phyloP scores from a whole-genome alignment of 2,329 filamentous ascomycete genomes.

The Diaporthe ampelina region DNA sequence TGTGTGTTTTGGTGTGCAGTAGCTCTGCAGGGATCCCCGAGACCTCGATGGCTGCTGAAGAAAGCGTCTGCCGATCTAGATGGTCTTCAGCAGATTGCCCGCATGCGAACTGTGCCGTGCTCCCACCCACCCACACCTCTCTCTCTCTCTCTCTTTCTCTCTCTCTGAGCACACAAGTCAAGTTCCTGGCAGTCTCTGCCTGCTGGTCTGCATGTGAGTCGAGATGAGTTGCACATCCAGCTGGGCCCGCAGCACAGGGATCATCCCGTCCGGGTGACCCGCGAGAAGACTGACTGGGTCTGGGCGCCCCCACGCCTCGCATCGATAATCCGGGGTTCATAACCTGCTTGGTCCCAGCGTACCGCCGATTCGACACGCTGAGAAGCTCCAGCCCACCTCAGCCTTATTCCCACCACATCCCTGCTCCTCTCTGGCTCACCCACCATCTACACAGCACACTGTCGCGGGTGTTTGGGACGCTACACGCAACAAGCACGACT shows the following conservation, averaged over 20 bases:
- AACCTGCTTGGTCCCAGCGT: constrained; percentile 9
- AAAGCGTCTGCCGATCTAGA: constrained; percentile 5
- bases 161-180: not conserved
- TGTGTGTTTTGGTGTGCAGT: not conserved
- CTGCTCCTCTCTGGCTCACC: not conserved
- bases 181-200: not conserved
- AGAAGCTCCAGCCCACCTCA: constrained; percentile 33
- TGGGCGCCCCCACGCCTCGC: constrained; percentile 28
- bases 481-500: not conserved
- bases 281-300: not conserved
- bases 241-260: constrained; percentile 6
- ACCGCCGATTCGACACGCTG: constrained; percentile 29
- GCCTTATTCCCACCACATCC: constrained; percentile 33
- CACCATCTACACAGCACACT: not conserved
- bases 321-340: constrained; percentile 28
- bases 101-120: not conserved
- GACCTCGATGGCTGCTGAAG: not conserved
- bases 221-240: constrained; percentile 3
- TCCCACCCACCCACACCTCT: not conserved
- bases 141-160: not conserved
- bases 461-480: not conserved
- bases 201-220: not conserved
- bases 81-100: constrained; percentile 2
- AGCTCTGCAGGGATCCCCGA: not conserved
- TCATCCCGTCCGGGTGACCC: constrained; percentile 8